Evolutionary conservation across 140 eudicot species (phyloP), one percentile per base, ranked within the genome.

Genomic region (Anethum foeniculum): DNA sequence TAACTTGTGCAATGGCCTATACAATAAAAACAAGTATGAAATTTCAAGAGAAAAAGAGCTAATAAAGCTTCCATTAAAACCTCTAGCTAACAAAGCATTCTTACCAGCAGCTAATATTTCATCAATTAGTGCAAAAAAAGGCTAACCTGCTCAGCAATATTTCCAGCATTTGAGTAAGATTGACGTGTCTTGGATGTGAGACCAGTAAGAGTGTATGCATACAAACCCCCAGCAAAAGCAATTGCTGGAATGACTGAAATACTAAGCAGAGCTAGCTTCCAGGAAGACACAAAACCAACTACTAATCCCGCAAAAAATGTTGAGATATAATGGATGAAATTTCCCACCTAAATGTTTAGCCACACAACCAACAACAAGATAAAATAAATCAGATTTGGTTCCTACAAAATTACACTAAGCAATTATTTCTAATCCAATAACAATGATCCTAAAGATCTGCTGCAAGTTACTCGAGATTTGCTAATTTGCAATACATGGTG

Each of bases 201-300:
- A 52, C 98, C 94, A 0, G 97, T 94, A 69, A 94, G 96, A 58
- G 98, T 94, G 79, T 94, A 92, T 0, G 97, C 94, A 43, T 94
- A 94, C 85, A 94, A 85, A 14, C 96, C 98, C 1, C 38, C 98
- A 10, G 96, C 96, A 77, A 94, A 94, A 12, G 97, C 97, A 79
- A 92, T 92, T 65, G 94, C 97, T 0, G 98, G 98, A 60, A 92
- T 94, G 38, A 94, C 96, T 52, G 98, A 93, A 78, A 90, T 82
- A 38, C 97, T 92, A 19, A 92, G 87, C 25, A 92, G 85, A 64
- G 98, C 97, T 52, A 92, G 88, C 90, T 81, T 90, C 98, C 98
- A 94, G 27, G 97, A 94, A n/a, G 97, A 90, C 65, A 94, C 90
- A 76, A 94, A 94, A 77, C 98, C 98, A 56, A 94, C 98, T 90